Evolutionary conservation across 2,329 filamentous ascomycete species (phyloP).

Genomic region (Pestalotiopsis sp.): DNA sequence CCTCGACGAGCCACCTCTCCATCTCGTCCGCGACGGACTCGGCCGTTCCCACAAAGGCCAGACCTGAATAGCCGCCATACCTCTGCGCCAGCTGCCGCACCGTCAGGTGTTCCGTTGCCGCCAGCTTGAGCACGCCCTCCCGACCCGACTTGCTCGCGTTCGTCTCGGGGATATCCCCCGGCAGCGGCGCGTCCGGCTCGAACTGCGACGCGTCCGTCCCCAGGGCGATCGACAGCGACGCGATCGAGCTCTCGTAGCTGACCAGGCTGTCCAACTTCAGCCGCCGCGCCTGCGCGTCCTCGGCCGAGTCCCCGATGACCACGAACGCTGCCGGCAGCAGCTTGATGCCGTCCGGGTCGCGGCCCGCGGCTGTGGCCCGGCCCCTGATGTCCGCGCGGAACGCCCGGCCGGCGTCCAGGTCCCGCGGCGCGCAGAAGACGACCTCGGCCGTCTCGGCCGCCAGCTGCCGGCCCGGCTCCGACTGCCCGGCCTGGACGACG

Average conservation of each 20-base stretch:
- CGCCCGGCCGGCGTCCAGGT: slow-evolving; percentile 45
- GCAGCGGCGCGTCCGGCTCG: slow-evolving; percentile 51
- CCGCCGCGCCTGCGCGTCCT: slow-evolving; percentile 50
- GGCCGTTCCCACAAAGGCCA: slow-evolving; percentile 53
- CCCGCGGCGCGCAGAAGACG: slow-evolving; percentile 51
- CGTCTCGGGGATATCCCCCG: slow-evolving; percentile 50
- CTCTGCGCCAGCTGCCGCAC: slow-evolving; percentile 53
- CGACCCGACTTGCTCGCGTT: slow-evolving; percentile 54
- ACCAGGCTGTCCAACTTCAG: slow-evolving; percentile 52
- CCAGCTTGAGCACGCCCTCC: slow-evolving; percentile 45
- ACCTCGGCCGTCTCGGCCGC: slow-evolving; percentile 55
- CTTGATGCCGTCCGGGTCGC: slow-evolving; percentile 47
- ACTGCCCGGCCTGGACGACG: slow-evolving; percentile 56
- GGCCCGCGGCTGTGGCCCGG: slow-evolving; percentile 43
- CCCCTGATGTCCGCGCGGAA: slow-evolving; percentile 55
- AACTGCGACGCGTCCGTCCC: slow-evolving; percentile 48
- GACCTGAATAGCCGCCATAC: slow-evolving; percentile 49
- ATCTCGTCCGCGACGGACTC: slow-evolving; percentile 51
- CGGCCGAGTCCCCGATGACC: slow-evolving; percentile 48
- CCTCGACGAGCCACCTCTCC: slow-evolving; percentile 46
- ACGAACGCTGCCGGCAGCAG: slow-evolving; percentile 54
- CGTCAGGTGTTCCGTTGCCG: slow-evolving; percentile 44
- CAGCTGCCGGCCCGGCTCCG: slow-evolving; percentile 51
- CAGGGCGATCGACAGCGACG: slow-evolving; percentile 49
- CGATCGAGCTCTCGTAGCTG: slow-evolving; percentile 56